A percentile compares a stretch with the other conserved stretches of the same genome.
phyloP scores from a whole-genome alignment of 2,329 filamentous ascomycete species.

The Venturia effusa region DNA sequence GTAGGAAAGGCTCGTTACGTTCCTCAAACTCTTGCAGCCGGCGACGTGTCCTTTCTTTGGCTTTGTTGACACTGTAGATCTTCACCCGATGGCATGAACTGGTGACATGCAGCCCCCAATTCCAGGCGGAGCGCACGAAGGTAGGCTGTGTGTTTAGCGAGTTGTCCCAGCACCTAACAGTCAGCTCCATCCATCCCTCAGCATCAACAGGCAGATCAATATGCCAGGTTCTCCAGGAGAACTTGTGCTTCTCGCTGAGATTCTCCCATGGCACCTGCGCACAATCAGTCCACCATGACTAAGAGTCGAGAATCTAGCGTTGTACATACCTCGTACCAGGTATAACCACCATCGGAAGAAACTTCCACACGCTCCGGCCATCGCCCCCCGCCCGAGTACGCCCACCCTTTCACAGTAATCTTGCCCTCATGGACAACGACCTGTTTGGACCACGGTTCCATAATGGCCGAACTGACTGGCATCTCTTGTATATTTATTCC shows the following conservation, averaged over 20 bases:
- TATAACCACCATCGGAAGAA: conserved; percentile 50
- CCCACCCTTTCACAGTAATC: conserved; percentile 42
- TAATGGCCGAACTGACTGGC: conserved; percentile 58
- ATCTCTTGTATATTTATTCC: conserved; percentile 62
- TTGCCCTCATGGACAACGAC: conserved; percentile 49
- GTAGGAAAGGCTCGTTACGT: conserved; percentile 1
- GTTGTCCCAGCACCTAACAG: conserved; percentile 34
- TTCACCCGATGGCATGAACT: conserved; percentile 49
- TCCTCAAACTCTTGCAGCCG: conserved; percentile 8
- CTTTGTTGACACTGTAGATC: conserved; percentile 50
- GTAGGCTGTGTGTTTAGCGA: conserved; percentile 34
- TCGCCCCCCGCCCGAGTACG: conserved; percentile 31
- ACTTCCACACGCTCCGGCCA: conserved; percentile 52
- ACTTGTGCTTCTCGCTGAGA: conserved; percentile 50
- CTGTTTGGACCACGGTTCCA: conserved; percentile 51
- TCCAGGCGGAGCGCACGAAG: conserved; percentile 27
- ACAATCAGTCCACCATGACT: background rate
- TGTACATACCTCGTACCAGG: conserved; percentile 44
- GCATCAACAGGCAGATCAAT: conserved; percentile 47
- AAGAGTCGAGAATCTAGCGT: background rate
- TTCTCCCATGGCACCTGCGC: conserved; percentile 44
- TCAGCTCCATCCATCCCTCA: conserved; percentile 37
- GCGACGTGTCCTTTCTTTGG: conserved; percentile 1
- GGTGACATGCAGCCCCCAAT: conserved; percentile 57
- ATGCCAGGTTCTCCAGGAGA: conserved; percentile 55